These are phyloP conservation scores for Ensete glaucum DNA, from an alignment of 176 grass and related monocot species.

Conservation along the genomic window DNA sequence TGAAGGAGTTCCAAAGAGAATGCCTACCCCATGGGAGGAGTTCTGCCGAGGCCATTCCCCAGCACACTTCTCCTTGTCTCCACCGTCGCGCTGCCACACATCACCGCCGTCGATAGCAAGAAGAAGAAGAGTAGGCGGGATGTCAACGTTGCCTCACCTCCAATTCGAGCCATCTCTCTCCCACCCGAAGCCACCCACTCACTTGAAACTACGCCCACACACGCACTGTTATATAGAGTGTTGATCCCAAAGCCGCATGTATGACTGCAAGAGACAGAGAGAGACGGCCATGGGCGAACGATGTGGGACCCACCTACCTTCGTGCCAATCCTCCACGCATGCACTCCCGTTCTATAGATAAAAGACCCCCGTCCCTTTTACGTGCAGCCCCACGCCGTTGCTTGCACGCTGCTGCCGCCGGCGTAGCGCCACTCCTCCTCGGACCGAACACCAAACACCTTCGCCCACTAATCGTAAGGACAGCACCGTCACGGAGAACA, in stretches of 20 bases:
- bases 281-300: not conserved
- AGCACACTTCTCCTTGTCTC: slow-evolving; percentile 19
- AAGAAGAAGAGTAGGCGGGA: not conserved
- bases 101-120: slow-evolving; percentile 23
- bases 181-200: not conserved
- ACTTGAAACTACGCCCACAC: not conserved
- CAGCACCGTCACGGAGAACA: not conserved
- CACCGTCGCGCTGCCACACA: slow-evolving; percentile 10
- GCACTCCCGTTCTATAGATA: not conserved
- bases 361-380: not conserved
- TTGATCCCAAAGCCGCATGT: not conserved
- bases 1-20: not conserved
- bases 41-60: slow-evolving; percentile 58
- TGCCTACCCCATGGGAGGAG: slow-evolving; percentile 88
- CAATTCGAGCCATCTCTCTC: not conserved
- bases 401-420: not conserved
- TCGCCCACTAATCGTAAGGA: not conserved
- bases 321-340: not conserved
- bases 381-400: not conserved
- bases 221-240: not conserved
- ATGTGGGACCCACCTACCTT: not conserved
- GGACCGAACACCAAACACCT: not conserved
- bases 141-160: not conserved
- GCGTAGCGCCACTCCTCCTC: not conserved
- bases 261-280: too few relatives aligned